Evolutionary conservation across 208 protist genomes (phyloP).

Genomic region (Leishmania aethiopica): DNA sequence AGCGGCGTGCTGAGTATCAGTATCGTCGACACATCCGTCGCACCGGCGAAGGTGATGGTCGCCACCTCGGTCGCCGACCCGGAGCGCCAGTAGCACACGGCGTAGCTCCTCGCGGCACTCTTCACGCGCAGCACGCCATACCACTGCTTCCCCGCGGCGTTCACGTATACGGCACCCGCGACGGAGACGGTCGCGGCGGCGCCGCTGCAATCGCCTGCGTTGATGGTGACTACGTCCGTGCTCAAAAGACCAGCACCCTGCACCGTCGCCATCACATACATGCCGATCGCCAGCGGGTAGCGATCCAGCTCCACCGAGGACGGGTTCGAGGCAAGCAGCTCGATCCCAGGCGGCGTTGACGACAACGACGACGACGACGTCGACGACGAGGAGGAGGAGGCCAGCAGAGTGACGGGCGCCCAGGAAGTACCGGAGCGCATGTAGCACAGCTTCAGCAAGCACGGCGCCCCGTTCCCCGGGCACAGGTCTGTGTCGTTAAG

Average conservation of each 20-base stretch:
- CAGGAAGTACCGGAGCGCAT: slow-evolving; percentile 64
- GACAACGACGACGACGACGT: not conserved
- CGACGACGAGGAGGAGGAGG: no score
- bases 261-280: slow-evolving; percentile 90
- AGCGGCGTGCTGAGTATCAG: slow-evolving; percentile 57
- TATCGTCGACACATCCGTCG: slow-evolving; percentile 31
- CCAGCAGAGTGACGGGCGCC: slow-evolving; percentile 63
- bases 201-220: slow-evolving; percentile 45
- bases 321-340: slow-evolving; percentile 75
- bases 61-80: slow-evolving; percentile 68
- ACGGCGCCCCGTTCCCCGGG: slow-evolving; percentile 40
- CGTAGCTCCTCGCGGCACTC: slow-evolving; percentile 34
- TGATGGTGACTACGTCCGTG: slow-evolving; percentile 55
- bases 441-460: slow-evolving; percentile 88
- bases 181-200: slow-evolving; percentile 44
- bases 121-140: slow-evolving; percentile 71
- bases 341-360: slow-evolving; percentile 22
- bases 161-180: slow-evolving; percentile 26
- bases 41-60: slow-evolving; percentile 38
- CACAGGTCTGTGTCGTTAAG: slow-evolving; percentile 61
- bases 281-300: slow-evolving; percentile 58
- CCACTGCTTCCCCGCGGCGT: slow-evolving; percentile 51
- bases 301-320: slow-evolving; percentile 64
- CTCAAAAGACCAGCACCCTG: slow-evolving; percentile 43
- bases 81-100: slow-evolving; percentile 77